These are phyloP conservation scores for Aegilops tauschii DNA, from an alignment of 176 grass and related monocot genomes.

Conservation along the genomic window DNA sequence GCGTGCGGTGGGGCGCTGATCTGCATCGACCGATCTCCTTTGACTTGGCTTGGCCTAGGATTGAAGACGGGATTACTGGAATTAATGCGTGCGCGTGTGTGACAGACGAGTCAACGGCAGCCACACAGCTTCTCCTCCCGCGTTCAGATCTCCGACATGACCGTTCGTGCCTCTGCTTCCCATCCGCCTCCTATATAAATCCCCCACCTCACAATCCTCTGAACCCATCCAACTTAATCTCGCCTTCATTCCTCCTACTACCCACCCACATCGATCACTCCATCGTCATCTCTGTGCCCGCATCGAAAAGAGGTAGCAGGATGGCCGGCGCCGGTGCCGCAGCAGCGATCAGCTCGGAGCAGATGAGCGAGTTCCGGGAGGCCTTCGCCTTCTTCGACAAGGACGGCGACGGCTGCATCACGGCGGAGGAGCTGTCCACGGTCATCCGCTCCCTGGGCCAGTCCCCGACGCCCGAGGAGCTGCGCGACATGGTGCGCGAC, in stretches of 20 bases:
- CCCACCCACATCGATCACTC: too few species aligned
- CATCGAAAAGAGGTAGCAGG: too few species aligned
- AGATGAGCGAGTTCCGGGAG: constrained; percentile 71
- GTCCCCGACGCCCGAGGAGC: constrained; percentile 47
- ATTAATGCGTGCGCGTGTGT: neutral
- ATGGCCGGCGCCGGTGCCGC: neutral
- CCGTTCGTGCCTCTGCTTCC: neutral
- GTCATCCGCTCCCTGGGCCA: constrained; percentile 76
- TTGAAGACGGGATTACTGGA: neutral
- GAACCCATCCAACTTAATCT: neutral
- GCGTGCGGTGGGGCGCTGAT: neutral
- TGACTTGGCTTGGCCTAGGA: neutral
- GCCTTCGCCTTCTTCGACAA: constrained; percentile 91
- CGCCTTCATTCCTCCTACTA: neutral
- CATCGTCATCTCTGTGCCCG: too few species aligned
- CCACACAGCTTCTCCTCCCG: neutral
- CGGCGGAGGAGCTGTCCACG: constrained; percentile 62
- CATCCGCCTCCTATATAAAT: neutral
- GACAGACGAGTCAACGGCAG: neutral
- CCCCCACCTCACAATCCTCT: neutral
- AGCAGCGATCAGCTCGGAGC: constrained; percentile 17
- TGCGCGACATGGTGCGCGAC: constrained; percentile 76
- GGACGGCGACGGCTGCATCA: constrained; percentile 90
- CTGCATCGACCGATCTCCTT: neutral
- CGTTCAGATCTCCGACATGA: constrained; percentile 10